Evolutionary conservation across 805 yeast genomes (phyloP).

Genomic region (Saturnispora saitoi): DNA sequence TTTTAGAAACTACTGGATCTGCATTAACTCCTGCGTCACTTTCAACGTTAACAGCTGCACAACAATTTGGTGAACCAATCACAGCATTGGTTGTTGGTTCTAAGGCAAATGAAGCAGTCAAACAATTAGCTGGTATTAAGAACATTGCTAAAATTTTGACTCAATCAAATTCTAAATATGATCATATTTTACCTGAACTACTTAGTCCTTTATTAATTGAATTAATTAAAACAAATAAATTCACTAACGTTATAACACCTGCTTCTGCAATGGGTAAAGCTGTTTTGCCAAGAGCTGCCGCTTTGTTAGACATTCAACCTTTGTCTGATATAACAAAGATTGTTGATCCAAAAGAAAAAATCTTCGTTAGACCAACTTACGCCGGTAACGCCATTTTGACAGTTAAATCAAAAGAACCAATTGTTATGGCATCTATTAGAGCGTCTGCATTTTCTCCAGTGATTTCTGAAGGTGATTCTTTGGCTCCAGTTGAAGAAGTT

Average conservation of each 20-base stretch:
- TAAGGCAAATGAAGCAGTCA: conserved; percentile 41
- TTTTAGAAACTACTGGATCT: conserved; percentile 55
- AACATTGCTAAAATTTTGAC: conserved; percentile 49
- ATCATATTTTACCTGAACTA: conserved; percentile 72
- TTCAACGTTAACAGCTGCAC: conserved; percentile 71
- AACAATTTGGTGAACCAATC: conserved; percentile 63
- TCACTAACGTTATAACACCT: conserved; percentile 52
- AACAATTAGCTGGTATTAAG: conserved; percentile 42
- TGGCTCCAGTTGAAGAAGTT: conserved; percentile 42
- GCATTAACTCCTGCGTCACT: conserved; percentile 58
- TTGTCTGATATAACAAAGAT: conserved; percentile 73
- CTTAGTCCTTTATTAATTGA: conserved; percentile 58
- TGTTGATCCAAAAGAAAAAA: conserved; percentile 39
- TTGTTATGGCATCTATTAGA: conserved; percentile 69
- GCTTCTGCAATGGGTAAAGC: conserved; percentile 87
- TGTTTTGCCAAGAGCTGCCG: conserved; percentile 79
- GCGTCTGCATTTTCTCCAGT: conserved; percentile 64
- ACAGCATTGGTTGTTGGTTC: conserved; percentile 73
- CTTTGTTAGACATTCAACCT: conserved; percentile 79
- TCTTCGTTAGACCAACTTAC: conserved; percentile 87
- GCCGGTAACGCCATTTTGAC: conserved; percentile 93
- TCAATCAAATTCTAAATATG: conserved; percentile 50
- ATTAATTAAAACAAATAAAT: conserved; percentile 31
- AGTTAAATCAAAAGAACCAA: conserved; percentile 58
- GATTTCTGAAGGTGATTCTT: conserved; percentile 25